These are phyloP conservation scores for Pelargonium hybrid DNA, from an alignment of 441 rosid genomes.

Conservation along the genomic window DNA sequence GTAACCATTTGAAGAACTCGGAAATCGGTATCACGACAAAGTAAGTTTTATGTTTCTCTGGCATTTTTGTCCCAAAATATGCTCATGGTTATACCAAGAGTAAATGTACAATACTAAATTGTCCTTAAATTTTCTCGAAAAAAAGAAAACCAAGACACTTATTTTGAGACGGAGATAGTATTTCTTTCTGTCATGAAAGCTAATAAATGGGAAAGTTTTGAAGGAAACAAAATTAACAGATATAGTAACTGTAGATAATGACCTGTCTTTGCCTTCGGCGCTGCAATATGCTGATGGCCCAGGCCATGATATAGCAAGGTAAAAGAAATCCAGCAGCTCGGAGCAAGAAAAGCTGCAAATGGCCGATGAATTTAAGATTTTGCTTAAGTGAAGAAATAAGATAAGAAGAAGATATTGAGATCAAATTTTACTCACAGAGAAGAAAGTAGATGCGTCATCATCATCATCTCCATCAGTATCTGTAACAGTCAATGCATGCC, in stretches of 20 bases:
- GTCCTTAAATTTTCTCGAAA: too few relatives aligned
- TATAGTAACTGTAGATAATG: background rate
- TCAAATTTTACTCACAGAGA: conserved; percentile 49
- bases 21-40: too few relatives aligned
- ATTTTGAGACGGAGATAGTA: background rate
- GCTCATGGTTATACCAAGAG: too few relatives aligned
- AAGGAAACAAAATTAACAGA: background rate
- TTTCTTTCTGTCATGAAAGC: background rate
- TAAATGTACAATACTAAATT: too few relatives aligned
- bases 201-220: background rate
- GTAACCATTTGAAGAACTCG: background rate
- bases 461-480: conserved; percentile 50
- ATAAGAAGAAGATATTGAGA: background rate
- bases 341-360: conserved; percentile 37
- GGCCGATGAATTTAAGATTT: conserved; percentile 9
- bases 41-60: too few relatives aligned
- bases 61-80: too few relatives aligned
- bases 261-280: conserved; percentile 95
- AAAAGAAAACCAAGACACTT: too few relatives aligned
- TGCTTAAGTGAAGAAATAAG: background rate
- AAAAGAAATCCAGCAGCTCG: conserved; percentile 25
- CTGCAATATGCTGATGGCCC: conserved; percentile 89
- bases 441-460: conserved; percentile 52
- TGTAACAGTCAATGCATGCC: conserved; percentile 59
- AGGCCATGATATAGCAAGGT: conserved; percentile 52